These are phyloP conservation scores for Fraxinus sp. DNA, from an alignment of 305 asterid genomes.

Conservation along the genomic window DNA sequence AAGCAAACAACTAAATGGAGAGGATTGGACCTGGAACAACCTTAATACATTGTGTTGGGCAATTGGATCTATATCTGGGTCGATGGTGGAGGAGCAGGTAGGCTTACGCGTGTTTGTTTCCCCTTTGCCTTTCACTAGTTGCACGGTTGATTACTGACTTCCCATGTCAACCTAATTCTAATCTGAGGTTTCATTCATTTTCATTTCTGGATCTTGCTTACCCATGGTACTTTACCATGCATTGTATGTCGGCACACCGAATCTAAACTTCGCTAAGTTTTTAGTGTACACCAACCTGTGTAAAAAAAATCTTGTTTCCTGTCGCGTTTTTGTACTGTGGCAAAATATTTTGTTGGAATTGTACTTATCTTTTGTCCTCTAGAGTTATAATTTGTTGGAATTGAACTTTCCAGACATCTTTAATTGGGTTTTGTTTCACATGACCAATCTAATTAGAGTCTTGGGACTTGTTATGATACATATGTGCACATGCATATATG, in stretches of 20 bases:
- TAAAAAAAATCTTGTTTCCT: not conserved
- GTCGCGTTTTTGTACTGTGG: not conserved
- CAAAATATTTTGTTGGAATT: not conserved
- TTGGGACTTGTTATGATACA: not conserved
- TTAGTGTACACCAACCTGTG: not conserved
- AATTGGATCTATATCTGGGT: conserved; percentile 97
- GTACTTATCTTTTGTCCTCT: not conserved
- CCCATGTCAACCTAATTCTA: not conserved
- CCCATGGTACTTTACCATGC: not conserved
- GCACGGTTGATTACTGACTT: not conserved
- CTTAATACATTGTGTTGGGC: conserved; percentile 99
- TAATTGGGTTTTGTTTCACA: not conserved
- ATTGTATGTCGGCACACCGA: not conserved
- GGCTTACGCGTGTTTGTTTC: not conserved
- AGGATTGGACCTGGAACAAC: conserved; percentile 99
- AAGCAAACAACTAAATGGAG: conserved; percentile 80
- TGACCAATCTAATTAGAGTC: not conserved
- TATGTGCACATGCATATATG: not conserved
- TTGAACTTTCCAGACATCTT: not conserved
- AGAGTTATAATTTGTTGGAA: not conserved
- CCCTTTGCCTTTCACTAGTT: not conserved
- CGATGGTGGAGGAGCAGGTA: conserved; percentile 98
- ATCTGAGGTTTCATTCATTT: not conserved
- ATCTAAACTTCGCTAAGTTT: not conserved
- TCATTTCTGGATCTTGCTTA: not conserved